Evolutionary conservation across 2,329 filamentous ascomycete genomes (phyloP).

Genomic region (Colletotrichum sp.): DNA sequence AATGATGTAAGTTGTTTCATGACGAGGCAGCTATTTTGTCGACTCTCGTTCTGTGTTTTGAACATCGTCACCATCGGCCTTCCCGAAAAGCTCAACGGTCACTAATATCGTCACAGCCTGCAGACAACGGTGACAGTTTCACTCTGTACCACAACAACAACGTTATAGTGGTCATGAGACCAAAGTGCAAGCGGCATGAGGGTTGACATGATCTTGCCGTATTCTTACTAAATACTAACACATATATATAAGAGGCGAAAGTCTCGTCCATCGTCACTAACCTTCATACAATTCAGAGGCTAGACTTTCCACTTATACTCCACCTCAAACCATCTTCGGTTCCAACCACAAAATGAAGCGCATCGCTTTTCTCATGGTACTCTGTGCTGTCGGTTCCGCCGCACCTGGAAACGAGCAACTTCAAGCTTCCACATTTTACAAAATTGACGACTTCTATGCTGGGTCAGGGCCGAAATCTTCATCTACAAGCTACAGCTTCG

Average conservation of each 20-base stretch:
- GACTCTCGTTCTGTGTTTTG: not conserved
- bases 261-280: rapidly evolving
- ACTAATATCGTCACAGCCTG: not conserved
- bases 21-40: not conserved
- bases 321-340: rapidly evolving
- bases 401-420: not conserved
- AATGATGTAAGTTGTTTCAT: not conserved
- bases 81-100: not conserved
- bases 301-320: rapidly evolving
- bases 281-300: not conserved
- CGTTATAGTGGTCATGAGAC: not conserved
- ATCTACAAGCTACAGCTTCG: not conserved
- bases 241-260: not conserved
- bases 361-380: not conserved
- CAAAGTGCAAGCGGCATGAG: rapidly evolving
- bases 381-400: not conserved
- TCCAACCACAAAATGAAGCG: not conserved
- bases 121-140: not conserved
- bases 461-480: not conserved
- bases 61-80: not conserved
- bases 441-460: not conserved
- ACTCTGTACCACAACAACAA: not conserved
- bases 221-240: not conserved
- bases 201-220: not conserved
- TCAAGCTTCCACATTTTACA: not conserved